Percentiles rank a stretch among this genome's conserved stretches.
Conservation (phyloP, 805 yeast genomes). For the Kodamaea hsintzibuensis region DNA sequence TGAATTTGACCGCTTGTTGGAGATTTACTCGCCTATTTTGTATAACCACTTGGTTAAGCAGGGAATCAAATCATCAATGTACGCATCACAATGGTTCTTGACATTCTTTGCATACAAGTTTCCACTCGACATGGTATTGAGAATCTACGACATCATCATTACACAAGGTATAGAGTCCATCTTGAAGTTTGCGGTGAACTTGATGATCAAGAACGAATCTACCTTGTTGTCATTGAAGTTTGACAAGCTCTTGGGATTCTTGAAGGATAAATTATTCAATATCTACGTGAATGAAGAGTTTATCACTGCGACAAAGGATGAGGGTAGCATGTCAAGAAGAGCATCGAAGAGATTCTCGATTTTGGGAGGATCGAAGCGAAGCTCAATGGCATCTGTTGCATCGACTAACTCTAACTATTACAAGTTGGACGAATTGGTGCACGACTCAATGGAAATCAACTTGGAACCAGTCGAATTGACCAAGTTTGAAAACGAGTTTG, state of each 20-base stretch:
- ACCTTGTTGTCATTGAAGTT: conserved; percentile 62
- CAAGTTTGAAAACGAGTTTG: conserved; percentile 72
- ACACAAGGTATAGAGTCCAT: conserved; percentile 91
- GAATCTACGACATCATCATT: conserved; percentile 84
- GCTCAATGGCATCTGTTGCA: conserved; percentile 12
- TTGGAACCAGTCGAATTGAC: conserved; percentile 71
- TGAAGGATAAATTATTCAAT: conserved; percentile 79
- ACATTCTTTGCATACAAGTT: conserved; percentile 94
- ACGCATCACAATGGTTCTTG: conserved; percentile 96
- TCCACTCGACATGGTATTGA: conserved; percentile 82
- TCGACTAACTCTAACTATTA: conserved; percentile 37
- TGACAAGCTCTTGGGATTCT: conserved; percentile 72
- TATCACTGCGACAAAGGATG: conserved; percentile 18
- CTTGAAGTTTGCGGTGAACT: conserved; percentile 77
- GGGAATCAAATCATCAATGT: conserved; percentile 91
- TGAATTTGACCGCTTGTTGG: conserved; percentile 87
- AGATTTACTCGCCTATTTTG: conserved; percentile 70
- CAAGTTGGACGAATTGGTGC: conserved; percentile 71
- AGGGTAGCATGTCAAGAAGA: conserved; percentile 15
- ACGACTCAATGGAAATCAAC: conserved; percentile 73
- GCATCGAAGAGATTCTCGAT: conserved; percentile 22
- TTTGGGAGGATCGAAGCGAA: conserved; percentile 23
- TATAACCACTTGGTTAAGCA: conserved; percentile 77
- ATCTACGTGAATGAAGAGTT: conserved; percentile 53
- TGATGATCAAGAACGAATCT: conserved; percentile 69